Evolutionary conservation across 2,329 filamentous ascomycete species (phyloP).

Genomic region (Alternaria burnsii): DNA sequence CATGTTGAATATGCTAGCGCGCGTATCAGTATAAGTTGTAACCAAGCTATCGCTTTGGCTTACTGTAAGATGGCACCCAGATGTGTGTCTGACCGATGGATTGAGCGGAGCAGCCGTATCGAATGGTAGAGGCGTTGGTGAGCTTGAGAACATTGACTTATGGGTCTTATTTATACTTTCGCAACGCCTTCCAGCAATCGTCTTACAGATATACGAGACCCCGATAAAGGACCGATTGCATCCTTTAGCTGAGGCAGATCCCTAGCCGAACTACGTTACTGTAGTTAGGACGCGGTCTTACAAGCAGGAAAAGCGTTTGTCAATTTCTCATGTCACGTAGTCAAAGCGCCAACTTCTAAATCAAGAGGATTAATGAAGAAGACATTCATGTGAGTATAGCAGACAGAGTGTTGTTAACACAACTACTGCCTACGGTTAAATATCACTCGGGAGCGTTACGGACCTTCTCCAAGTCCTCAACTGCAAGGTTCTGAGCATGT

Average conservation of each 20-base stretch:
- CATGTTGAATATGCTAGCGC: background rate
- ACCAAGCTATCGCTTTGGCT: background rate
- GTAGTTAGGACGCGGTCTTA: no score
- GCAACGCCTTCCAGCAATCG: background rate
- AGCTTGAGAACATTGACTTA: background rate
- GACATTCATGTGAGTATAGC: background rate
- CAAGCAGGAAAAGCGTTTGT: background rate
- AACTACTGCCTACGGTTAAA: accelerated
- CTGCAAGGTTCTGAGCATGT: no score
- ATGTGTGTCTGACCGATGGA: background rate
- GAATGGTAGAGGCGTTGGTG: background rate
- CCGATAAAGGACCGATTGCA: background rate
- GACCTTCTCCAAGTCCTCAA: no score
- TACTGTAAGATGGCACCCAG: background rate
- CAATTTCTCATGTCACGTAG: background rate
- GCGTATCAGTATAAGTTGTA: background rate
- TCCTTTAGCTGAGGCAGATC: background rate
- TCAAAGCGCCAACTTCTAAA: background rate
- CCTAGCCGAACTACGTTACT: background rate
- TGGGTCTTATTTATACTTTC: background rate
- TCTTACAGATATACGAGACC: background rate
- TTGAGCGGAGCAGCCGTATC: background rate
- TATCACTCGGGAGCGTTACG: no score
- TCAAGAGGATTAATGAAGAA: background rate
- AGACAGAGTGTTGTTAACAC: accelerated